Percentiles rank a stretch among this genome's conserved stretches.
phyloP scores from a whole-genome alignment of 169 alveolate species.

The Eimeria sp. region DNA sequence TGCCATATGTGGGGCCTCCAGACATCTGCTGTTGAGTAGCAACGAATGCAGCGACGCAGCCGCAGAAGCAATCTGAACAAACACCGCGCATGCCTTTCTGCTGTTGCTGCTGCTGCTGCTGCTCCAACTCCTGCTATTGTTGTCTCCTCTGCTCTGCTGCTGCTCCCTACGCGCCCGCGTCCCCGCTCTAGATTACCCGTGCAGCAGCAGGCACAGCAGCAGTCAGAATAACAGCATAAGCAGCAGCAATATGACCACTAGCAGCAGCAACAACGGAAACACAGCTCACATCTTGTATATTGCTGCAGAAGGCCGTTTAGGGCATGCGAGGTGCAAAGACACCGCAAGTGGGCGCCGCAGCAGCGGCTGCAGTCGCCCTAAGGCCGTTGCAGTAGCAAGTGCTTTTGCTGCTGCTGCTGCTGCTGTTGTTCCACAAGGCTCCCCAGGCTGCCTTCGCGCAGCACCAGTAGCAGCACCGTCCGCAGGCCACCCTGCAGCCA shows the following conservation, averaged over 20 bases:
- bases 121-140: not conserved
- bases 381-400: not conserved
- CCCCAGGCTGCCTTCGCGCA: conserved; percentile 1
- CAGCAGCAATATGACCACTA: not conserved
- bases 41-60: conserved; percentile 20
- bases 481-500: not conserved
- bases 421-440: not conserved
- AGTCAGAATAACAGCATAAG: not conserved
- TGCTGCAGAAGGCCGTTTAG: not conserved
- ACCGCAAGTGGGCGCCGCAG: not conserved
- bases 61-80: conserved; percentile 42
- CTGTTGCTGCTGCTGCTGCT: not conserved
- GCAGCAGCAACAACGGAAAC: not conserved
- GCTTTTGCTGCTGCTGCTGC: conserved; percentile 42
- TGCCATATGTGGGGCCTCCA: conserved; percentile 16
- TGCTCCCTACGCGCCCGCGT: not conserved
- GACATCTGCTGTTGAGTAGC: conserved; percentile 10
- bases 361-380: conserved; percentile 30
- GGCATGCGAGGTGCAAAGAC: conserved; percentile 15
- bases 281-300: conserved; percentile 17
- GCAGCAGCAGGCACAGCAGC: not conserved
- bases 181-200: not conserved
- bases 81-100: not conserved
- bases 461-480: conserved; percentile 25
- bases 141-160: not conserved